Conservation (phyloP, 2,329 filamentous ascomycete species). For the Aspergillus neoniger region DNA sequence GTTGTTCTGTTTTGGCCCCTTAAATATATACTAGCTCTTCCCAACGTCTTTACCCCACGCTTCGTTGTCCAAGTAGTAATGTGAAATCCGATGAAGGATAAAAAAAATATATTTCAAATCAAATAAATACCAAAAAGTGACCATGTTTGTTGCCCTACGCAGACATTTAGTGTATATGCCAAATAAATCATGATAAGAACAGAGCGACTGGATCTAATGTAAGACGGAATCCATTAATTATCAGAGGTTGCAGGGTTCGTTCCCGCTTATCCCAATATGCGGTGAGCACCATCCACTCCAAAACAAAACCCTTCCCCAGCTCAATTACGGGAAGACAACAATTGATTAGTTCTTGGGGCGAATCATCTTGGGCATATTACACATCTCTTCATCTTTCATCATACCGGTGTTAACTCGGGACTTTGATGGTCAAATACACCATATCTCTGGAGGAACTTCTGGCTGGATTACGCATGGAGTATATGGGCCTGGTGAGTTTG, state of each 20-base stretch:
- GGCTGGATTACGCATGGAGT: background rate
- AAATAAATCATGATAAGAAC: background rate
- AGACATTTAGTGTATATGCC: too few relatives aligned
- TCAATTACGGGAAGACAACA: background rate
- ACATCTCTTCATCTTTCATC: background rate
- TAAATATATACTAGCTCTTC: background rate
- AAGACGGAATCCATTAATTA: too few relatives aligned
- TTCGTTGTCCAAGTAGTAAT: too few relatives aligned
- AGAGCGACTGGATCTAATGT: too few relatives aligned
- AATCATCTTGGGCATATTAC: background rate
- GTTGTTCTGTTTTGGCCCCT: background rate
- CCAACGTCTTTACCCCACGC: too few relatives aligned
- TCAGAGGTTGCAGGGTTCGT: background rate
- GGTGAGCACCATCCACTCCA: background rate
- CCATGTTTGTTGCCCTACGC: too few relatives aligned
- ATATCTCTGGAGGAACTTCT: background rate
- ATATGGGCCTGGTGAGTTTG: too few relatives aligned
- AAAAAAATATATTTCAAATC: too few relatives aligned
- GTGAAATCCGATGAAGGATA: too few relatives aligned
- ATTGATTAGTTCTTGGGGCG: background rate
- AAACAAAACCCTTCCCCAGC: background rate
- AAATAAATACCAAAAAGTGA: too few relatives aligned
- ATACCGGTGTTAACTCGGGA: background rate
- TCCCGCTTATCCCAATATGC: background rate
- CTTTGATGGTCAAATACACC: background rate